Conservation (phyloP, 2,329 filamentous ascomycete species). For the Verticillium longisporum region DNA sequence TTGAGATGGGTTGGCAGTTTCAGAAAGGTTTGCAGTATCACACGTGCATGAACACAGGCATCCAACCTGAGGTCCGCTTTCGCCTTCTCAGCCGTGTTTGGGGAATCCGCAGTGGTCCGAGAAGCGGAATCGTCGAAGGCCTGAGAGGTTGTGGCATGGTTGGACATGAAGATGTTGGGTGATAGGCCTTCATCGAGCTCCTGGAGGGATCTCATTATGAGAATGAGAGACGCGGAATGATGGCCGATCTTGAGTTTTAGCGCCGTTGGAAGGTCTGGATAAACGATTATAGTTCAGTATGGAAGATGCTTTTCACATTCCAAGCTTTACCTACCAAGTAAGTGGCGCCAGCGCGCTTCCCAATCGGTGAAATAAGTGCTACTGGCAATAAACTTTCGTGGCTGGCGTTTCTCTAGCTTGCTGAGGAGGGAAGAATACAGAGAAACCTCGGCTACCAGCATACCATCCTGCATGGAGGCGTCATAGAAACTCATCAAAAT, state of each 20-base stretch:
- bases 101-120: background rate
- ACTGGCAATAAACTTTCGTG: constrained; percentile 20
- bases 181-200: background rate
- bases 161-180: background rate
- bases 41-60: background rate
- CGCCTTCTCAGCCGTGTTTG: background rate
- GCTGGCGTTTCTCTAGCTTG: constrained; percentile 22
- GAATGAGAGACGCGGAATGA: constrained; percentile 23
- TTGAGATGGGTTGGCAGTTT: background rate
- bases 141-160: background rate
- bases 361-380: constrained; percentile 24
- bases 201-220: constrained; percentile 10
- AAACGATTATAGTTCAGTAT: background rate
- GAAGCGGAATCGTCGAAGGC: background rate
- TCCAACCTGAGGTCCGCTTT: background rate
- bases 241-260: constrained; percentile 25
- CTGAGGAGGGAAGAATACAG: constrained; percentile 28
- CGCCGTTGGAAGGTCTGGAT: constrained; percentile 21
- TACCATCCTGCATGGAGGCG: constrained; percentile 31
- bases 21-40: background rate
- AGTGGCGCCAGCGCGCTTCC: constrained; percentile 26
- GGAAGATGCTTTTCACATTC: background rate
- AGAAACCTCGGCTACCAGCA: constrained; percentile 31
- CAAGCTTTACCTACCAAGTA: constrained; percentile 18
- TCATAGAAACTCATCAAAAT: constrained; percentile 31